Base-by-base conservation (phyloP, 1,139 yeast species). In the Blastobotrys malaysiensis region DNA sequence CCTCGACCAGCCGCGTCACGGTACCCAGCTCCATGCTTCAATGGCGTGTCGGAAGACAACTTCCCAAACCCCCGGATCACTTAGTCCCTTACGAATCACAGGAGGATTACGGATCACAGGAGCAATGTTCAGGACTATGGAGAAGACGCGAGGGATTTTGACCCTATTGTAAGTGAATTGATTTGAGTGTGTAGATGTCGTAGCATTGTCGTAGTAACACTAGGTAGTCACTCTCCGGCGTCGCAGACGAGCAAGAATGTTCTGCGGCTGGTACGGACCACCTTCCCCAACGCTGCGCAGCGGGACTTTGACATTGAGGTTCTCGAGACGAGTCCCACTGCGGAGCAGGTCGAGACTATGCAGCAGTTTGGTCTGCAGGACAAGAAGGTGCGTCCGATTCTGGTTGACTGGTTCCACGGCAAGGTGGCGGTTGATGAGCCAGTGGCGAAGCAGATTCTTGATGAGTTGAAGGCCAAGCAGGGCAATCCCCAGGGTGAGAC, bases 361-460 rank as follows among this genome's bases (percentile, higher is more conserved):
- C 52, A 57, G 43, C 54, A 59, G 39, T 58, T 59, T 20, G 58
- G 64, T 1, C 22, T 49, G 14, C 44, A 53, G 24, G 50, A 53
- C 20, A 43, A 43, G 14, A 11, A 43, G n/a, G 57, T 59, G 20
- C 58, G 69, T 21, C 74, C 74, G 1, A 64, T 72, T n/a, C 59
- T 72, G 36, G 70, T 69, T n/a, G 68, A 69, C 53, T 65, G 72
- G 71, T 65, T 66, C 58, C 56, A 63, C 43, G 69, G 77, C 54
- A 63, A 69, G 64, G 61, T 70, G 51, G 63, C 77, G 57, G 65
- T 72, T 27, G 66, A 70, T 59, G 73, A 73, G 18, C 74, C 74
- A 22, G 67, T 78, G 46, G 67, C 73, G 5, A 63, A 71, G 46
- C 62, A 69, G 36, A 69, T 71, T 14, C 57, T 72, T 22, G 60